A percentile compares a stretch with the other conserved stretches of the same genome.
These are phyloP conservation scores for Penicillium oxalicum DNA, from an alignment of 2,329 filamentous ascomycete genomes.

Conservation along the genomic window DNA sequence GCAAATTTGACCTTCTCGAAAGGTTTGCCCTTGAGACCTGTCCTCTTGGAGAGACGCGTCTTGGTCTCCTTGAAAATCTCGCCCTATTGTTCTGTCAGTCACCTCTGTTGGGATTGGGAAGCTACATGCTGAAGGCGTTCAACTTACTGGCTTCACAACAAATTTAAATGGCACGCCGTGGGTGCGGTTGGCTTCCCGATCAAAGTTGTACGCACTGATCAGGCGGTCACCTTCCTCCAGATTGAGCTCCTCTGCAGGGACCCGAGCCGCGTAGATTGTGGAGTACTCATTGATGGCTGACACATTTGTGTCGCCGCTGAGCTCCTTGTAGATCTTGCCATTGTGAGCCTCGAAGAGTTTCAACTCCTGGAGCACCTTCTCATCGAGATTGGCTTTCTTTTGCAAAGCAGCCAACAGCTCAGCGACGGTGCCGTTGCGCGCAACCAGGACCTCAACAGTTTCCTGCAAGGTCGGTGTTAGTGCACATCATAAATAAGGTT, in stretches of 20 bases:
- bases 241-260: constrained; percentile 62
- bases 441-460: constrained; percentile 72
- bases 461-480: constrained; percentile 50
- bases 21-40: constrained; percentile 92
- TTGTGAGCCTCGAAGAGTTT: constrained; percentile 77
- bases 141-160: constrained; percentile 67
- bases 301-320: constrained; percentile 65
- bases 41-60: constrained; percentile 86
- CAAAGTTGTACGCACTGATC: constrained; percentile 85
- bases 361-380: constrained; percentile 67
- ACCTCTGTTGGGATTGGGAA: background rate
- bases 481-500: background rate
- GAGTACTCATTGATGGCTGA: constrained; percentile 80
- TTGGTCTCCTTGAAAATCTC: constrained; percentile 89
- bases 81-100: constrained; percentile 46
- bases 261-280: constrained; percentile 70
- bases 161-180: constrained; percentile 93
- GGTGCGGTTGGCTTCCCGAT: constrained; percentile 74
- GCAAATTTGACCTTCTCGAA: constrained; percentile 99
- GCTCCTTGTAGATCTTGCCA: constrained; percentile 76
- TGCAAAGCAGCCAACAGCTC: constrained; percentile 71
- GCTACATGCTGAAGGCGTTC: background rate
- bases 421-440: constrained; percentile 73
- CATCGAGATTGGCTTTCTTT: constrained; percentile 72
- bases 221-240: constrained; percentile 61